Conservation (phyloP, 768 basidiomycete genomes). For the Mycena maculata region DNA sequence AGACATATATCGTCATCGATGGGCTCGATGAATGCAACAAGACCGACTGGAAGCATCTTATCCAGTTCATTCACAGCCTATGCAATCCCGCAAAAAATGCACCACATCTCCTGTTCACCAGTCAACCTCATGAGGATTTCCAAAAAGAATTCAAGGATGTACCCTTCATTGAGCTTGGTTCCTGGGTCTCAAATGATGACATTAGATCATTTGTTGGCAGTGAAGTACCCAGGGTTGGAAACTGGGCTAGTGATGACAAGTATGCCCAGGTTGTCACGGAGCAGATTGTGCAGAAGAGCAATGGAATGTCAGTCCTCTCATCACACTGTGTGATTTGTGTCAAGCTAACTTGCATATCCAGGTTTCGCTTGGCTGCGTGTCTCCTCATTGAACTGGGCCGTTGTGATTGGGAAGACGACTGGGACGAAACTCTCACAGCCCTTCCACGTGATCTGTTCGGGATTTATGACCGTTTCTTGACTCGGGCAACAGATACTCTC, state of each 20-base stretch:
- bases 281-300: slow-evolving; percentile 7
- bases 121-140: too few species aligned
- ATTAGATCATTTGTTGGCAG: background rate
- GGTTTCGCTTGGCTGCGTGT: too few species aligned
- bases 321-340: background rate
- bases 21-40: too few species aligned
- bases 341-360: background rate
- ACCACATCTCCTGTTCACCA: slow-evolving; percentile 5
- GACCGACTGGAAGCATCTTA: too few species aligned
- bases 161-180: too few species aligned
- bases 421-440: background rate
- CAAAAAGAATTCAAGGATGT: too few species aligned
- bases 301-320: slow-evolving; percentile 2
- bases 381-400: slow-evolving; percentile 1
- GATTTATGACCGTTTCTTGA: background rate
- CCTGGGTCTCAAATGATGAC: background rate
- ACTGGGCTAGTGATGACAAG: too few species aligned
- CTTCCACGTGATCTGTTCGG: background rate
- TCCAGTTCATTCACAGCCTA: background rate
- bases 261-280: background rate
- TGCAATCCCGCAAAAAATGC: background rate
- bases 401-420: background rate
- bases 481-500: background rate
- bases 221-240: background rate
- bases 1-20: too few species aligned